Evolutionary conservation across 148 eudicot genomes (phyloP).

Genomic region (Nepenthes mirabilis): DNA sequence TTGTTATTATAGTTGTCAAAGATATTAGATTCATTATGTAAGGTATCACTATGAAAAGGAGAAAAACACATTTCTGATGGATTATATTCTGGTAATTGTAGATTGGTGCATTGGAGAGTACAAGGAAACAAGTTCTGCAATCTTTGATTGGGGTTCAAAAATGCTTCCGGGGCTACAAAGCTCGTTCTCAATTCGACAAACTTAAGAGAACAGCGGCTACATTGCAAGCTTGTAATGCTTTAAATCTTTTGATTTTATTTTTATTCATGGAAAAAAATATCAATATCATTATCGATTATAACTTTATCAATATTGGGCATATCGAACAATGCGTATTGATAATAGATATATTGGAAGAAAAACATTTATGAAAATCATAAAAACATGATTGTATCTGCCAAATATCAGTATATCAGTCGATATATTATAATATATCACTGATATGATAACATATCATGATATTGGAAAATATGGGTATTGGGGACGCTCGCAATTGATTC

Average conservation of each 20-base stretch:
- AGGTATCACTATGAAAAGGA: too few species aligned
- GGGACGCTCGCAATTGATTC: too few species aligned
- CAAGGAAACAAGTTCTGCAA: slow-evolving; percentile 55
- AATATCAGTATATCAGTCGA: too few species aligned
- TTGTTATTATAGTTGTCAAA: too few species aligned
- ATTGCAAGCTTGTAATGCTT: slow-evolving; percentile 70
- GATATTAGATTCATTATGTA: too few species aligned
- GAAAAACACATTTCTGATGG: too few species aligned
- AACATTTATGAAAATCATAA: too few species aligned
- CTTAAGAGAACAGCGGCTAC: slow-evolving; percentile 38
- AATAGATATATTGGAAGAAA: too few species aligned
- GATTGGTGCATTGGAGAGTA: slow-evolving; percentile 65
- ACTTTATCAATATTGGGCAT: background rate
- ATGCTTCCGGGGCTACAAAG: slow-evolving; percentile 48
- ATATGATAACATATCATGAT: too few species aligned
- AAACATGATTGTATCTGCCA: too few species aligned
- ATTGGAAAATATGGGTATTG: too few species aligned
- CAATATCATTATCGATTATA: background rate
- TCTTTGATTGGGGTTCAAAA: slow-evolving; percentile 54
- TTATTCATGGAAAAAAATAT: background rate
- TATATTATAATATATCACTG: too few species aligned
- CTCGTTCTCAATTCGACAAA: slow-evolving; percentile 43
- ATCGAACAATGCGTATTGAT: background rate
- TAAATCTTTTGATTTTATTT: background rate
- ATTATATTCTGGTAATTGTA: slow-evolving; percentile 7